phyloP scores from a whole-genome alignment of 2,329 filamentous ascomycete species.

The Graphilbum fragrans region DNA sequence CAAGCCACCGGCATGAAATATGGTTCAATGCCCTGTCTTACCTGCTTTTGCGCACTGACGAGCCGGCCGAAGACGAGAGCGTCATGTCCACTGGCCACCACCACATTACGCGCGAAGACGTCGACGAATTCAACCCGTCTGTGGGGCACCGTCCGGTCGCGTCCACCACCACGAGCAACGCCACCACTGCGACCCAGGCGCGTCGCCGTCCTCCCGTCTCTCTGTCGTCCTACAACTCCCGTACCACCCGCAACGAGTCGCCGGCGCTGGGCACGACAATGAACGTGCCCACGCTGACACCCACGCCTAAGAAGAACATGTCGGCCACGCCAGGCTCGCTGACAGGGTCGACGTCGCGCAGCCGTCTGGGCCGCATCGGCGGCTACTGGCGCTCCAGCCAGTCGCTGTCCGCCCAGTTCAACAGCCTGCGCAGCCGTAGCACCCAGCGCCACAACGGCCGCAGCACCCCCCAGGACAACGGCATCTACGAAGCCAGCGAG shows the following conservation, averaged over 20 bases:
- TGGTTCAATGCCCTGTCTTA: slow-evolving; percentile 98
- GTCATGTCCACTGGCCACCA: slow-evolving; percentile 34
- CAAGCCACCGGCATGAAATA: slow-evolving; percentile 88
- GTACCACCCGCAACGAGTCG: slow-evolving; percentile 54
- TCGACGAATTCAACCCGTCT: slow-evolving; percentile 73
- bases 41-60: slow-evolving; percentile 63
- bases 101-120: slow-evolving; percentile 47
- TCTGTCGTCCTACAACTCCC: slow-evolving; percentile 69
- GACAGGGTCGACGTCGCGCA: slow-evolving; percentile 18
- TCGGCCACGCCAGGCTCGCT: slow-evolving; percentile 4
- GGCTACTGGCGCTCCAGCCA: slow-evolving; percentile 44
- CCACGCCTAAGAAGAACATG: slow-evolving; percentile 27
- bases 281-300: slow-evolving; percentile 44
- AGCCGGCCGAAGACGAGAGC: slow-evolving; percentile 33
- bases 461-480: slow-evolving; percentile 18
- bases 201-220: slow-evolving; percentile 44
- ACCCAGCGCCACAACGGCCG: slow-evolving; percentile 11
- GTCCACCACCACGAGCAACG: too few relatives aligned
- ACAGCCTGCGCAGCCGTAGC: slow-evolving; percentile 39
- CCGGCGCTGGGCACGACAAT: slow-evolving; percentile 37
- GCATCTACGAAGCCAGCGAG: slow-evolving; percentile 40
- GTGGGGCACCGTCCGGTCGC: slow-evolving; percentile 20
- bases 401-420: slow-evolving; percentile 28
- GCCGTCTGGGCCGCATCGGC: slow-evolving; percentile 46
- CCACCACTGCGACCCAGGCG: slow-evolving; percentile 25